Evolutionary conservation across 2,329 filamentous ascomycete genomes (phyloP).

Genomic region (Exophiala aquamarina): DNA sequence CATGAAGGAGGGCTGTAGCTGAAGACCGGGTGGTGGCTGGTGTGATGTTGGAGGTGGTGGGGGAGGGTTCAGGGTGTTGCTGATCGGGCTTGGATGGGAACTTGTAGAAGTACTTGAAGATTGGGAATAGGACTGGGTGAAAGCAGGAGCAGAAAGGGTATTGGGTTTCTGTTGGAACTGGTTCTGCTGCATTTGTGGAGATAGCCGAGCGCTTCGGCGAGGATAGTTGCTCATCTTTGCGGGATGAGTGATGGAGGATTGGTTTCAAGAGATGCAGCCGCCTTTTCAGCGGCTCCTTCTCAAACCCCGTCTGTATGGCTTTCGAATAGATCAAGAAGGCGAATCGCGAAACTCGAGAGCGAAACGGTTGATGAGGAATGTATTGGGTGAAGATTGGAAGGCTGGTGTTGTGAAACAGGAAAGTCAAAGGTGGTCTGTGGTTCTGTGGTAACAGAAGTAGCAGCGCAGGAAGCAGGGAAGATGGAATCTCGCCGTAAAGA

Average conservation of each 20-base stretch:
- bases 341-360: too few species aligned
- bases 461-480: not conserved
- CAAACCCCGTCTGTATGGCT: slow-evolving; percentile 1
- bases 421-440: slow-evolving; percentile 1
- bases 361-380: slow-evolving; percentile 4
- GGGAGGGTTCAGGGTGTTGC: slow-evolving; percentile 21
- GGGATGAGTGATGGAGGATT: slow-evolving; percentile 6
- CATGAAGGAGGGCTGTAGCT: slow-evolving; percentile 23
- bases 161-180: slow-evolving; percentile 15
- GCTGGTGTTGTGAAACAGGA: not conserved
- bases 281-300: slow-evolving; percentile 22
- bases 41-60: slow-evolving; percentile 18
- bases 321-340: not conserved
- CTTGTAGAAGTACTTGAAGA: slow-evolving; percentile 28
- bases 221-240: slow-evolving; percentile 24
- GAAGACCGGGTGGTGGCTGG: slow-evolving; percentile 19
- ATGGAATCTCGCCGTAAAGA: not conserved
- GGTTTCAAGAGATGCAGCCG: slow-evolving; percentile 17
- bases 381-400: not conserved
- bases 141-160: slow-evolving; percentile 15
- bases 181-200: slow-evolving; percentile 20
- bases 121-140: slow-evolving; percentile 20
- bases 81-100: slow-evolving; percentile 28
- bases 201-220: slow-evolving; percentile 25
- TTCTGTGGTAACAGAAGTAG: slow-evolving; percentile 1